Base-by-base conservation (phyloP, 345 rosid genomes). In the Sisymbrium altissimum region DNA sequence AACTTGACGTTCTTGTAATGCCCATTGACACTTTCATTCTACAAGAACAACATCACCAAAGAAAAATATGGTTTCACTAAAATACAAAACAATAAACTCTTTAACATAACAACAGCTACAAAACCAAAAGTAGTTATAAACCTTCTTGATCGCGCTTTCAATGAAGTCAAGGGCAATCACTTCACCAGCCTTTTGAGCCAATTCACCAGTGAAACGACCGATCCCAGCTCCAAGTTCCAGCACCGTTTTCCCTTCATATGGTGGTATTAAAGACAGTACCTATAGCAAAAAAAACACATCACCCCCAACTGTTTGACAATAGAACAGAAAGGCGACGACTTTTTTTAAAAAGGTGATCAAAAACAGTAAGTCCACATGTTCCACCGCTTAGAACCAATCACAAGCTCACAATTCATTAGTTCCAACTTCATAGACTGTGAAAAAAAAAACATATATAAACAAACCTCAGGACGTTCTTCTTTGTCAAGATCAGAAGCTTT, bases 171-270 rank as follows among this genome's bases (percentile, higher is more conserved):
- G 35, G 64, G 99, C 98, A 14, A 86, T 68, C 65, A 92, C 83
- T 33, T 81, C 83, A 64, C 85, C 89, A 64, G 99, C 99, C 66
- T 89, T 90, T 81, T 81, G 75, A 59, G 97, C 99, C 57, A 95
- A 68, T 59, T 92, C 96, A 45, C 97, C 89, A 43, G 97, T 95
- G 79, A 95, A 92, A 39, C 99, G 89, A 63, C 98, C 98, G 21
- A 88, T 90, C 10, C 97, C 99, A 66, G 97, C 97, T 76, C 99
- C 99, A 57, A 92, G 83, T 68, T 95, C 99, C 81, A 95, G 66
- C 27, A 95, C 85, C 9, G 88, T 29, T 72, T 95, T 95, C 3
- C 94, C 97, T 46, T 88, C 92, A 17, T 81, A 92, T 1, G 86
- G 66, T 70, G 99, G 98, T 64, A 95, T 92, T 23, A 88, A 74